Percentiles rank a stretch among this genome's conserved stretches.
Conservation (phyloP, 768 basidiomycete species). For the Boletus huronensis region DNA sequence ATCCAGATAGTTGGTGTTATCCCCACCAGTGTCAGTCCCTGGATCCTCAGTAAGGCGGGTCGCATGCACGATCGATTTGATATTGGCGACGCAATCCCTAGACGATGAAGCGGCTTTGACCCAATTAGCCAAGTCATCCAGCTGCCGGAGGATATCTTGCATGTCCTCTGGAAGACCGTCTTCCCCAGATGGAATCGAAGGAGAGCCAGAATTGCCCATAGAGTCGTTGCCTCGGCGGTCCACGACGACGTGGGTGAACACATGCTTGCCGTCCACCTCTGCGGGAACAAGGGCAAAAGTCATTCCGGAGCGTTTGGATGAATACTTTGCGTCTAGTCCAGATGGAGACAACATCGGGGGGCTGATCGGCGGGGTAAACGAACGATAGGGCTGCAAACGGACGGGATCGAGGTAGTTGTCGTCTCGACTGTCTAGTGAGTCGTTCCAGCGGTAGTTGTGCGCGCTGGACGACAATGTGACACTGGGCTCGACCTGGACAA, state of each 20-base stretch:
- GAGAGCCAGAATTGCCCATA: background rate
- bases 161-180: constrained; percentile 29
- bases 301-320: constrained; percentile 20
- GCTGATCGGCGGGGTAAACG: constrained; percentile 16
- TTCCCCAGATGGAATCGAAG: background rate
- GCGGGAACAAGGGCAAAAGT: constrained; percentile 16
- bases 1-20: background rate
- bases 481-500: background rate
- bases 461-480: background rate
- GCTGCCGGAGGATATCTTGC: constrained; percentile 22
- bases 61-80: background rate
- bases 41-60: background rate
- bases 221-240: background rate
- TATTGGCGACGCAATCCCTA: background rate
- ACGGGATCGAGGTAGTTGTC: background rate
- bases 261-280: constrained; percentile 10
- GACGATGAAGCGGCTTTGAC: constrained; percentile 22
- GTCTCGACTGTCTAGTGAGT: background rate
- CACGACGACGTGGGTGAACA: constrained; percentile 17
- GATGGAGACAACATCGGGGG: constrained; percentile 9
- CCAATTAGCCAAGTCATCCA: constrained; percentile 29
- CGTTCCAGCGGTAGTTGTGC: background rate
- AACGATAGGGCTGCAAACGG: background rate
- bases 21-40: background rate
- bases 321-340: background rate